Evolutionary conservation across 176 grass and related monocot genomes (phyloP), one percentile per base, ranked within the genome.

Genomic region (Chrysopogon serrulatus): DNA sequence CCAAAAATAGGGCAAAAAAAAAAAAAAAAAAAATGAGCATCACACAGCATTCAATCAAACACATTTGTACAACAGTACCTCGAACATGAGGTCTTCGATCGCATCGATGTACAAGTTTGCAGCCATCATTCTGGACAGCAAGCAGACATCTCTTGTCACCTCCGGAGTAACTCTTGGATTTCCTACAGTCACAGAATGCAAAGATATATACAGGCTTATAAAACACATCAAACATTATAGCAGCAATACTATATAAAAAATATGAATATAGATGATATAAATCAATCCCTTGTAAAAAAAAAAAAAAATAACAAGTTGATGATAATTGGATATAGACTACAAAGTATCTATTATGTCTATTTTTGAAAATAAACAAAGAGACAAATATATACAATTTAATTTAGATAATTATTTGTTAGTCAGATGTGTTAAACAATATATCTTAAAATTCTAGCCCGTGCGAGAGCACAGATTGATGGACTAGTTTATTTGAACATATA

Each of bases 131-230:
- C 92, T 88, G 79, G 95, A 86, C 81, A 98, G 78, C 82, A 94
- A 86, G 79, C 88, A 91, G 18, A 92, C 92, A 84, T 98, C 92
- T 81, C 92, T 92, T 74, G 95, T 94, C 62, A 94, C 86, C 51
- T 97, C 95, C 19, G 95, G 95, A 35, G 95, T 94, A 41, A 97
- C 95, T 76, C 95, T 92, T 30, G 95, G 95, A 59, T 97, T 97
- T 51, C 95, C 95, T 97, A 48, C 5, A 44, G 21, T 73, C 2
- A 35, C 21, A 84, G 4, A 5, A 37, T 31, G 16, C 9, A 71
- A 71, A 64, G 10, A 61, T n/a, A 54, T 27, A 77, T 6, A 57
- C 21, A 41, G 1, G 32, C 13, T 80, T 63, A 24, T 2, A 61
- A 41, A 72, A n/a, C n/a, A n/a, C 54, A 57, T 54, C 21, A 54